Evolutionary conservation across 176 grass and related monocot genomes (phyloP).

Genomic region (Musa beccarii): DNA sequence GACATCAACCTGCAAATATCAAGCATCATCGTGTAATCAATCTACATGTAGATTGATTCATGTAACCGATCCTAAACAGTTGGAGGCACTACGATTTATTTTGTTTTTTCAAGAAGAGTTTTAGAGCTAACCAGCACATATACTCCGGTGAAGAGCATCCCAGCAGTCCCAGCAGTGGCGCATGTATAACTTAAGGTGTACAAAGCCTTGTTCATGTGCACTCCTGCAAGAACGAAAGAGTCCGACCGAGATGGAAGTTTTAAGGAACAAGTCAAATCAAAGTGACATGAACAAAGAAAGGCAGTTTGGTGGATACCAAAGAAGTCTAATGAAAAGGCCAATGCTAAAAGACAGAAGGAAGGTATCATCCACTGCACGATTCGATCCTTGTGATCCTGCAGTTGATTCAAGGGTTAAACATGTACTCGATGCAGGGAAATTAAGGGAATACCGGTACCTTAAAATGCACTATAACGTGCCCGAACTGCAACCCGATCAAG

Average conservation of each 20-base stretch:
- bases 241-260: not conserved
- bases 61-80: too few relatives aligned
- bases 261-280: not conserved
- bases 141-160: constrained; percentile 48
- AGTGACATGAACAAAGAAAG: not conserved
- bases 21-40: not conserved
- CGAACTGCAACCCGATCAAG: constrained; percentile 87
- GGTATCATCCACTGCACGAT: constrained; percentile 49
- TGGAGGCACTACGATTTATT: too few relatives aligned
- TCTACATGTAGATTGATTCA: too few relatives aligned
- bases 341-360: constrained; percentile 39
- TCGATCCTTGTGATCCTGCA: constrained; percentile 46
- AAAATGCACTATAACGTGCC: constrained; percentile 74
- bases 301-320: constrained; percentile 33
- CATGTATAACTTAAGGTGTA: constrained; percentile 73
- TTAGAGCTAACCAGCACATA: constrained; percentile 51
- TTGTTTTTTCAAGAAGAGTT: not conserved
- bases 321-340: constrained; percentile 45
- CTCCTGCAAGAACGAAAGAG: constrained; percentile 24
- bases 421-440: too few relatives aligned
- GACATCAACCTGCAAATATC: constrained; percentile 51
- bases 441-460: constrained; percentile 33
- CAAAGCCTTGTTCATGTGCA: constrained; percentile 70
- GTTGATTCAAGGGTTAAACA: not conserved
- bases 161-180: constrained; percentile 43